Conservation (phyloP, 2,329 filamentous ascomycete species). For the Paraconiothyrium sp. region DNA sequence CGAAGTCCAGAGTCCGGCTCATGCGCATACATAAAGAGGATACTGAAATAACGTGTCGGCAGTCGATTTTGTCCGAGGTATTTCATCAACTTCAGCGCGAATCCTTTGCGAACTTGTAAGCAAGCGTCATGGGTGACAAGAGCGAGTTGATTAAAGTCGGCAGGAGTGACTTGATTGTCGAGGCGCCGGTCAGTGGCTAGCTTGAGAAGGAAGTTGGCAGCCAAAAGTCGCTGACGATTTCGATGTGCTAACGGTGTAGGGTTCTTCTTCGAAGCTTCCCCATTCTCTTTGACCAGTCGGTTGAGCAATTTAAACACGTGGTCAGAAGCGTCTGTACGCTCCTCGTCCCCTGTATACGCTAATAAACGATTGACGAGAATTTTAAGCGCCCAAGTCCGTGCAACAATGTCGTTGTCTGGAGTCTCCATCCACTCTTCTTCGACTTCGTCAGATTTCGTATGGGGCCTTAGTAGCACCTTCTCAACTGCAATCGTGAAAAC, state of each 20-base stretch:
- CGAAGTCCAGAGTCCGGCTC: slow-evolving; percentile 81
- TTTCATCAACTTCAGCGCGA: slow-evolving; percentile 88
- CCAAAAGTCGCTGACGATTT: slow-evolving; percentile 80
- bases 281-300: slow-evolving; percentile 76
- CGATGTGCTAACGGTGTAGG: slow-evolving; percentile 82
- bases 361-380: slow-evolving; percentile 87
- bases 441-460: slow-evolving; percentile 63
- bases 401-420: slow-evolving; percentile 81
- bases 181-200: slow-evolving; percentile 79
- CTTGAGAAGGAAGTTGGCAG: slow-evolving; percentile 82
- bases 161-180: slow-evolving; percentile 76
- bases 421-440: slow-evolving; percentile 63
- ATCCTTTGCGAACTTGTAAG: slow-evolving; percentile 77
- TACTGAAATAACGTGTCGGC: slow-evolving; percentile 81
- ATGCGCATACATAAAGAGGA: slow-evolving; percentile 90
- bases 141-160: slow-evolving; percentile 83
- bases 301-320: slow-evolving; percentile 83
- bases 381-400: slow-evolving; percentile 85
- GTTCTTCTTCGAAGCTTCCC: slow-evolving; percentile 77
- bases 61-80: slow-evolving; percentile 80
- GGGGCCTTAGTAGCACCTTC: slow-evolving; percentile 76
- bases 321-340: slow-evolving; percentile 62
- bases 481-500: slow-evolving; percentile 82
- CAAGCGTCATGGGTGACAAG: slow-evolving; percentile 82
- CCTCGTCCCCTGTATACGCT: slow-evolving; percentile 59